Base-by-base conservation (phyloP, 73 alveolate genomes). In the Blepharisma japonicum region DNA sequence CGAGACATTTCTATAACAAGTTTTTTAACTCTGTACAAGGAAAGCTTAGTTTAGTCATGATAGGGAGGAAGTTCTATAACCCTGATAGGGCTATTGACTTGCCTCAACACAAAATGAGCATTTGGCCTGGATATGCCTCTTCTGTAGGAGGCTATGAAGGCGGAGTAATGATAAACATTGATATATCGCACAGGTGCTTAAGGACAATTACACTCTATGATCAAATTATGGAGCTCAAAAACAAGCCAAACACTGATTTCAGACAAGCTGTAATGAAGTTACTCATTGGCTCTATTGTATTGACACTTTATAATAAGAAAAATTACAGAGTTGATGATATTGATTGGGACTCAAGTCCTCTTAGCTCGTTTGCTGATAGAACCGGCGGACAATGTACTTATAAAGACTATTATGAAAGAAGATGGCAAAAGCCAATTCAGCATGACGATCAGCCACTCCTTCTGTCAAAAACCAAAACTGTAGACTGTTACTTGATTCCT, bases 241-340 rank as follows among this genome's bases (percentile, higher is more conserved):
- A n/a, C 14, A 47, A 70, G 27, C 11, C n/a, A 48, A 48, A 18
- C n/a, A n/a, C 77, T n/a, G 80, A 70, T 45, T 45, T 70, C 4
- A 70, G 68, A 39, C 11, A 39, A 14, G 74, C 74, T 14, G 74
- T 61, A 1, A 9, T 39, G 83, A 91, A 90, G 68, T 76, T 80
- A 68, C 81, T 93, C 66, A 39, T 87, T 39, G 89, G 89, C 46
- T 83, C 89, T 8, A 82, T 90, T 45, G 91, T 93, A 3, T 77
- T 90, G 77, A 93, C 98, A 45, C 86, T 83, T 46, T 93, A 93
- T 71, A 93, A 93, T 79, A 92, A 93, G 54, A 93, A 88, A 83
- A 92, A 87, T 50, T 93, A 89, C 81, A 90, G 72, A 46, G 83
- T 93, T 11, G 89, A 80, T 51, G 94, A 82, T 45, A 85, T 93